phyloP scores from a whole-genome alignment of 192 early-diverging fungal species.

The Spizellomyces punctatus region DNA sequence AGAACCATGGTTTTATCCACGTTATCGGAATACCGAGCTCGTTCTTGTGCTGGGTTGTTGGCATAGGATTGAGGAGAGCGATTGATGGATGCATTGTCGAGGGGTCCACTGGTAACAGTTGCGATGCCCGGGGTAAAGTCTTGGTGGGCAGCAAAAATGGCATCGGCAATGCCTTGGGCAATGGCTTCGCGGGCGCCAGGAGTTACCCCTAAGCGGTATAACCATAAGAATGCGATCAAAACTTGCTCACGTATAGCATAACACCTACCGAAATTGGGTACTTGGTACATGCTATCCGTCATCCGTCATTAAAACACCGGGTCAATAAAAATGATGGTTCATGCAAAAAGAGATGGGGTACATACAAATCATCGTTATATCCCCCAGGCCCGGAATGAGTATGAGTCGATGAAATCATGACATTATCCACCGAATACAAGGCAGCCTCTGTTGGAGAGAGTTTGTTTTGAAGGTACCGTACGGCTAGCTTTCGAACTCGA shows the following conservation, averaged over 20 bases:
- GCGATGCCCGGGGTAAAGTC: constrained; percentile 32
- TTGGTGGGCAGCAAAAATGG: constrained; percentile 43
- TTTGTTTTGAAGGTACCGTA: constrained; percentile 11
- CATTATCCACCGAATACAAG: constrained; percentile 43
- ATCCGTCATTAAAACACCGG: not conserved
- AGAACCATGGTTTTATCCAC: constrained; percentile 36
- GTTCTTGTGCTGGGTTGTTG: constrained; percentile 46
- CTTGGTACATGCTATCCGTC: constrained; percentile 7
- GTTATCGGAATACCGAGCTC: constrained; percentile 39
- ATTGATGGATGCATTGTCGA: constrained; percentile 44
- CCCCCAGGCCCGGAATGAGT: constrained; percentile 52
- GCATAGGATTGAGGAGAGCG: constrained; percentile 42
- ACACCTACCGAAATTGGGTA: constrained; percentile 16
- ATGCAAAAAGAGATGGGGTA: not conserved
- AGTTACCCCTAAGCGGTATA: constrained; percentile 12
- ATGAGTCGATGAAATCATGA: constrained; percentile 55
- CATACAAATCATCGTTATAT: constrained; percentile 44
- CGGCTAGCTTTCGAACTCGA: constrained; percentile 11
- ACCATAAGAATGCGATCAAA: constrained; percentile 1
- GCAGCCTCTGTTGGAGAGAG: constrained; percentile 25
- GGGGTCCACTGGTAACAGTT: constrained; percentile 18
- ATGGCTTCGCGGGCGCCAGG: constrained; percentile 41
- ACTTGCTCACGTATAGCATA: not conserved
- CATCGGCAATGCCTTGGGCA: constrained; percentile 36
- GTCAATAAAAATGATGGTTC: not conserved